These are phyloP conservation scores for Protomyces macrosporus DNA, from an alignment of 1,139 yeast genomes.

Conservation along the genomic window DNA sequence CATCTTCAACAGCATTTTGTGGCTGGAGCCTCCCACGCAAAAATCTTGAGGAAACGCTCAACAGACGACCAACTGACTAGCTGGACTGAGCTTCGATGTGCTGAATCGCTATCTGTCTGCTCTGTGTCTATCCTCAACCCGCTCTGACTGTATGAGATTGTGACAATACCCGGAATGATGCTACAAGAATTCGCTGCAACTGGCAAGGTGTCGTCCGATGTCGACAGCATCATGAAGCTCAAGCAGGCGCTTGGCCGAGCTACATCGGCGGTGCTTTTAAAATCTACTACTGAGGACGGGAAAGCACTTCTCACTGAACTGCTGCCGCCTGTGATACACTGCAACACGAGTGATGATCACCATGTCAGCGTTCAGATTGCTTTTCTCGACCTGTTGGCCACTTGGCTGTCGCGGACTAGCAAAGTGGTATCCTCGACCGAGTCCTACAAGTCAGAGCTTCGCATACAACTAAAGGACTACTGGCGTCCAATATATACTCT, in stretches of 20 bases:
- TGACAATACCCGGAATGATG: background rate
- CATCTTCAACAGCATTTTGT: too few species aligned
- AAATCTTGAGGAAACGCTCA: too few species aligned
- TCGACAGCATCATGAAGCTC: background rate
- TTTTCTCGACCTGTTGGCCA: conserved; percentile 9
- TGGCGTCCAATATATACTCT: conserved; percentile 1
- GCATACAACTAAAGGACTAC: background rate
- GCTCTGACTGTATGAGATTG: too few species aligned
- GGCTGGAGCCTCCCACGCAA: too few species aligned
- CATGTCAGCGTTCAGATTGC: conserved; percentile 6
- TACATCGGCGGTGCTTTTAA: background rate
- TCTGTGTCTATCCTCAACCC: too few species aligned
- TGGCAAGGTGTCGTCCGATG: background rate
- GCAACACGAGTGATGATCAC: background rate
- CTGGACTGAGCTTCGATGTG: too few species aligned
- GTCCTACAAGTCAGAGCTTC: background rate
- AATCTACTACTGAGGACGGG: background rate
- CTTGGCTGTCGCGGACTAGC: conserved; percentile 13
- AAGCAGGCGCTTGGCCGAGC: background rate
- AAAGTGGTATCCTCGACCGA: background rate
- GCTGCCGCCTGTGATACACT: background rate
- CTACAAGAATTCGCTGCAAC: background rate
- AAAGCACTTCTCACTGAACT: background rate
- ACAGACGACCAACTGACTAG: too few species aligned
- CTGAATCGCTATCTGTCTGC: too few species aligned